Evolutionary conservation across 805 yeast genomes (phyloP).

Genomic region (Monosporozyma yasuniensis): DNA sequence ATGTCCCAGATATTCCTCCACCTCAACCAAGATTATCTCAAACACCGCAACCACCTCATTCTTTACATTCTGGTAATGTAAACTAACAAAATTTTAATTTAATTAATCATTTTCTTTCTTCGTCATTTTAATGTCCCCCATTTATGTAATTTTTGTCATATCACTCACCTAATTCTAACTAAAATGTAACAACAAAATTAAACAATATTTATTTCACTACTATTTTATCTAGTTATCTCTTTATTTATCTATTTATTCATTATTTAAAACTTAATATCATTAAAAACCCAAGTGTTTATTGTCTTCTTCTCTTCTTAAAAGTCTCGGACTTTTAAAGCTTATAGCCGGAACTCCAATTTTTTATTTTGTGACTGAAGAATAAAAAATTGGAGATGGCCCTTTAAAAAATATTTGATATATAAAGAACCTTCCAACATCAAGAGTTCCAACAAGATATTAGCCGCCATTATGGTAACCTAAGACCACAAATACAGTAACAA

Average conservation of each 20-base stretch:
- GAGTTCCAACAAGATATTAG: background rate
- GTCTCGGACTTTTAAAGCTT: background rate
- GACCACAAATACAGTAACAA: background rate
- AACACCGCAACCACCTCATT: background rate
- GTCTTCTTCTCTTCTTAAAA: background rate
- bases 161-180: too few relatives aligned
- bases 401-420: background rate
- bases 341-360: background rate
- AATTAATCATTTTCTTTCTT: too few relatives aligned
- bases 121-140: too few relatives aligned
- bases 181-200: too few relatives aligned
- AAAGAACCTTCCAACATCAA: background rate
- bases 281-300: too few relatives aligned
- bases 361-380: background rate
- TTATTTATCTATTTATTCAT: too few relatives aligned
- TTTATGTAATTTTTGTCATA: too few relatives aligned
- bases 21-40: background rate
- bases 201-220: too few relatives aligned
- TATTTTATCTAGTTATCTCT: too few relatives aligned
- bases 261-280: too few relatives aligned
- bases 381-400: background rate
- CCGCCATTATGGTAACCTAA: background rate
- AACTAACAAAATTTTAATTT: too few relatives aligned
- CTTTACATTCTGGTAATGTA: background rate
- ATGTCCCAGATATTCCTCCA: background rate